Conservation (phyloP, 345 rosid species). For the Bruguiera sexangula region DNA sequence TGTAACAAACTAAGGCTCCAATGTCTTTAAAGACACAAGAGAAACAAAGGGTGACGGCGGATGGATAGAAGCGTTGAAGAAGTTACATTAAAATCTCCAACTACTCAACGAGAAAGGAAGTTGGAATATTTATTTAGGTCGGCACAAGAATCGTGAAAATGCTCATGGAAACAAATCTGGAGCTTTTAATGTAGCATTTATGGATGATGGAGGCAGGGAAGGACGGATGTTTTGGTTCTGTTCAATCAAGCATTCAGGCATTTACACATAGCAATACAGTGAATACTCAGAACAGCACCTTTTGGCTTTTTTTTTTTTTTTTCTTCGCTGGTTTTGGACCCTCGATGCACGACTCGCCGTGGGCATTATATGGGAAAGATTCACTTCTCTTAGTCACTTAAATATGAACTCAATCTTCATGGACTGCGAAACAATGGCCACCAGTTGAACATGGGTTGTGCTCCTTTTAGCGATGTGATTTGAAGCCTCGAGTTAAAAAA, state of each 20-base stretch:
- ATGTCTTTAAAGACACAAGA: neutral
- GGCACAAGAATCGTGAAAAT: conserved; percentile 37
- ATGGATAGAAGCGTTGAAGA: conserved; percentile 26
- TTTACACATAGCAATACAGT: neutral
- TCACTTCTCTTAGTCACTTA: neutral
- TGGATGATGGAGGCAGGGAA: conserved; percentile 9
- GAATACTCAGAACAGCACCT: neutral
- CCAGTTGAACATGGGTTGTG: too few relatives aligned
- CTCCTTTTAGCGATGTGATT: too few relatives aligned
- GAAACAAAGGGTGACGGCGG: neutral
- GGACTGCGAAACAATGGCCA: too few relatives aligned
- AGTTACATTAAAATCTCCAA: conserved; percentile 39
- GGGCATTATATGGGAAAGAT: neutral
- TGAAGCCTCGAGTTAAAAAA: too few relatives aligned
- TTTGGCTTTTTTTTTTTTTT: neutral
- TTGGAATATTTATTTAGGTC: conserved; percentile 36
- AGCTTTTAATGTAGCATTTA: conserved; percentile 37
- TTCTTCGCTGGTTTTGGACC: neutral
- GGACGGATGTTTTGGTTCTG: conserved; percentile 35
- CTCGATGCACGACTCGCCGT: neutral
- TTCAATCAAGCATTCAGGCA: neutral
- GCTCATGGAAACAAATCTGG: conserved; percentile 31
- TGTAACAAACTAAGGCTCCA: neutral
- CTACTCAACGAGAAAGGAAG: conserved; percentile 41
- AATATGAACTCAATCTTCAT: too few relatives aligned